phyloP scores from a whole-genome alignment of 768 basidiomycete genomes.

The Lactarius trivialis region DNA sequence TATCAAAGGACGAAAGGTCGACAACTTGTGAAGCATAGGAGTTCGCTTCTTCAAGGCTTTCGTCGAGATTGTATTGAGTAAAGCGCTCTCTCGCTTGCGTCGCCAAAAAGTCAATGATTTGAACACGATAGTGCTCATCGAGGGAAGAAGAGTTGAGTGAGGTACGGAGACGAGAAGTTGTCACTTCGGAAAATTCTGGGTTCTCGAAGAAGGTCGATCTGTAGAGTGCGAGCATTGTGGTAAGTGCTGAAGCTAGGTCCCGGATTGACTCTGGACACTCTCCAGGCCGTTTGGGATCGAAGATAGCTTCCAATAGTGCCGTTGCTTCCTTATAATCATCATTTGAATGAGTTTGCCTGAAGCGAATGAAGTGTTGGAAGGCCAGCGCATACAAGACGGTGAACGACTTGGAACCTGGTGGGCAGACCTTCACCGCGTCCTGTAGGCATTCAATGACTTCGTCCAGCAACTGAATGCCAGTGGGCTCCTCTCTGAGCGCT shows the following conservation, averaged over 20 bases:
- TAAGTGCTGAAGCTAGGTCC: neutral
- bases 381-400: neutral
- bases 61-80: neutral
- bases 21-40: neutral
- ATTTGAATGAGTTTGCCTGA: neutral
- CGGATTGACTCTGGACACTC: neutral
- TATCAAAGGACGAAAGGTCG: neutral
- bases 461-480: neutral
- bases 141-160: neutral
- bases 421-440: neutral
- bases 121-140: neutral
- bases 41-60: neutral
- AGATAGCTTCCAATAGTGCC: neutral
- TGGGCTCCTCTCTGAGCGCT: neutral
- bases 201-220: neutral
- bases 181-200: neutral
- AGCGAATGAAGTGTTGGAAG: neutral
- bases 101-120: neutral
- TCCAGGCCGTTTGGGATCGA: neutral
- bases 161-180: neutral
- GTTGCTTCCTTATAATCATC: slow-evolving; percentile 9
- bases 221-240: neutral
- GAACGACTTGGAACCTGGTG: neutral
- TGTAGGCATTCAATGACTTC: neutral
- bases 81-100: neutral